Base-by-base conservation (phyloP, 1,139 yeast genomes). In the Hansenula anomala region DNA sequence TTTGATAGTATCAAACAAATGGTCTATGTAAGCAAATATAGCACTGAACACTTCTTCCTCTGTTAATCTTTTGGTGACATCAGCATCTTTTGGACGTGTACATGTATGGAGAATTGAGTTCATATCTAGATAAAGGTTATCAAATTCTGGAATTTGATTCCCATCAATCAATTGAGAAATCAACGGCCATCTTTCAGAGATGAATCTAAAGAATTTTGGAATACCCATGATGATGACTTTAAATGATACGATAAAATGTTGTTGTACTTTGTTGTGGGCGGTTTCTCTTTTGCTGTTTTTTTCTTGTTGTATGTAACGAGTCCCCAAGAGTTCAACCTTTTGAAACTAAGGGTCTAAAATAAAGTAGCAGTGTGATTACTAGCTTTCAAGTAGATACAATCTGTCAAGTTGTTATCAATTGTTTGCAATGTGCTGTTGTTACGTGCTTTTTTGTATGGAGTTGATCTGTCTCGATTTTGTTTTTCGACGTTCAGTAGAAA, bases 111-210 rank as follows among this genome's bases (percentile, higher is more conserved):
- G 69, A 65, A 94, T 92, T 32, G 97, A 89, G 66, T 92, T 92
- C 99, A 92, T 92, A 67, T 92, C 99, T 52, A 92, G 76, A 57
- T 92, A 92, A 48, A 92, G 69, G 56, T 90, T 92, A 63, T 94
- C 99, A 61, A 88, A 94, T 60, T 90, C 97, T 13, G 97, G 95
- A 45, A 90, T 79, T 54, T 86, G 89, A 44, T 75, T 73, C 40
- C 85, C 95, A 54, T 87, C 95, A 51, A 92, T 79, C 58, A 82
- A 69, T 63, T 89, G 96, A 13, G 95, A 83, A 50, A 92, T 89
- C 69, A 85, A 72, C 27, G 99, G 99, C 97, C 97, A 94, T 80
- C 99, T 80, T 67, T 94, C 98, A 39, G 97, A 88, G 69, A 92
- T 89, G 70, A 88, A 92, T 64, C 97, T 78, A 64, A 88, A 92